Evolutionary conservation across 768 basidiomycete genomes (phyloP), one percentile per base, ranked within the genome.

Genomic region (Xerocomellus chrysenteron): DNA sequence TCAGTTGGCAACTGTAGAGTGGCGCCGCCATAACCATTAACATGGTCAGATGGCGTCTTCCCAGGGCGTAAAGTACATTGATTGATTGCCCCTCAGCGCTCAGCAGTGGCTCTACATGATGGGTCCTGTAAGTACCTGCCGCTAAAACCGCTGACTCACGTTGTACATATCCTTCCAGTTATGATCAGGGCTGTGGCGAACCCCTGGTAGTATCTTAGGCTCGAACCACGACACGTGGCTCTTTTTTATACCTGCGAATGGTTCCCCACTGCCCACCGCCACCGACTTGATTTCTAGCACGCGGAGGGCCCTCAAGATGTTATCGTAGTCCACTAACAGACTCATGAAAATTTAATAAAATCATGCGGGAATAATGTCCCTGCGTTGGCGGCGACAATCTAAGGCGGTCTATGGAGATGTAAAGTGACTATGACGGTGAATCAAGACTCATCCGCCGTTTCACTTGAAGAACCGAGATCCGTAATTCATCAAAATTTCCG

Each of bases 401-500:
- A 37, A 13, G 42, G 5, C 6, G 16, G 19, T 32, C 28, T n/a
- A 2, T 26, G 26, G 33, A 12, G 9, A 30, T 28, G 35, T 36
- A 41, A 50, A 24, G n/a, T 47, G 24, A 28, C 41, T 7, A 17
- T 35, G 17, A 24, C 14, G 8, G 10, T 14, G 37, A 19, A 24
- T n/a, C 17, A 30, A 40, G 40, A 17, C 13, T 13, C 24, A 32
- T 50, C 17, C n/a, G 3, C 16, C 32, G 21, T 28, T 43, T 60
- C 45, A 62, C 46, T 56, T 32, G 56, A 83, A 83, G 60, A 85
- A 84, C 6, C 62, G 61, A 0, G 75, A 66, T 0, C 86, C 86
- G 57, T 88, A 88, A 58, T 87, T 71, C 55, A 87, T 78, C 36
- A 82, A 69, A 3, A 87, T 60, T 57, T 87, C 84, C 9, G 77